phyloP scores from a whole-genome alignment of 2,329 filamentous ascomycete genomes.

The Aspergillus nomiae region DNA sequence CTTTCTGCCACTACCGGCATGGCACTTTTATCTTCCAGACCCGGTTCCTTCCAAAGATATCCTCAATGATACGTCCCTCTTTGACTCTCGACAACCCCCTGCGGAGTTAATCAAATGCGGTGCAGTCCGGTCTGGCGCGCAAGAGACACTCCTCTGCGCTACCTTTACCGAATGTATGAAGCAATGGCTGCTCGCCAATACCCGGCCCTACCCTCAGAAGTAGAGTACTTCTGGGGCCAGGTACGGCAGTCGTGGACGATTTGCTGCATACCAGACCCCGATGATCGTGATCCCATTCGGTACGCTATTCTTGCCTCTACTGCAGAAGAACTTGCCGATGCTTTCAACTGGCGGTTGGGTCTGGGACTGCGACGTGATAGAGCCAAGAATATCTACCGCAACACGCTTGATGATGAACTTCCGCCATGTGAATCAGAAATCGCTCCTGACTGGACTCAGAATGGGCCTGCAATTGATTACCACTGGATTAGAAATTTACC shows the following conservation, averaged over 20 bases:
- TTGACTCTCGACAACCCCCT: slow-evolving; percentile 3
- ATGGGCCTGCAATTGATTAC: background rate
- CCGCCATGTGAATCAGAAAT: background rate
- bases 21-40: no score
- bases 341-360: slow-evolving; percentile 30
- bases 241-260: slow-evolving; percentile 18
- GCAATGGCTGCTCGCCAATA: slow-evolving; percentile 23
- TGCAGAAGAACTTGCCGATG: slow-evolving; percentile 23
- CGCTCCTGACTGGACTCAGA: background rate
- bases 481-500: background rate
- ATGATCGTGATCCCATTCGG: slow-evolving; percentile 28
- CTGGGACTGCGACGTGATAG: slow-evolving; percentile 25
- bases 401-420: slow-evolving; percentile 2
- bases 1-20: no score
- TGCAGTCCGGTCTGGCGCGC: slow-evolving; percentile 28
- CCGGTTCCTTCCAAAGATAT: no score
- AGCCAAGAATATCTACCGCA: slow-evolving; percentile 25
- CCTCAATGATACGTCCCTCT: no score
- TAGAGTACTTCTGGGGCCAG: slow-evolving; percentile 26
- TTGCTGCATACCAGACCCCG: slow-evolving; percentile 26
- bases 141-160: slow-evolving; percentile 31
- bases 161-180: slow-evolving; percentile 29
- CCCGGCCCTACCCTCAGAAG: slow-evolving; percentile 15
- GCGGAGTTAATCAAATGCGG: background rate
- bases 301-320: slow-evolving; percentile 31